Conservation (phyloP, 257 asterid species). For the Buddleja alternifolia region DNA sequence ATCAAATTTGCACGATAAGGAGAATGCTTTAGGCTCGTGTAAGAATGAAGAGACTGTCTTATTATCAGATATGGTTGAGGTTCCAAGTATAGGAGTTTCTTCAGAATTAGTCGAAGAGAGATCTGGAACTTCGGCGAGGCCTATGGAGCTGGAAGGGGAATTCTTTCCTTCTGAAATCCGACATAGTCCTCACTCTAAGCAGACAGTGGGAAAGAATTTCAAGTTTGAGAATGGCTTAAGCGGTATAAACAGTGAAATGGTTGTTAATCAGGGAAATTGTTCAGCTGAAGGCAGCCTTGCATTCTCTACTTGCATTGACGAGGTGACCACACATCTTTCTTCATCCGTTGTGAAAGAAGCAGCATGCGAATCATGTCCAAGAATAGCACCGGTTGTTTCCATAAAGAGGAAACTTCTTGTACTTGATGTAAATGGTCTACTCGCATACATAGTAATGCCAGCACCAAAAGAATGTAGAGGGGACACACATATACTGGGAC, state of each 20-base stretch:
- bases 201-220: conserved; percentile 20
- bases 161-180: conserved; percentile 24
- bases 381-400: conserved; percentile 26
- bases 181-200: conserved; percentile 12
- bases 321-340: conserved; percentile 23
- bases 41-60: conserved; percentile 14
- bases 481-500: conserved; percentile 50
- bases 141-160: conserved; percentile 30
- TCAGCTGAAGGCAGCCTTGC: conserved; percentile 33
- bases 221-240: conserved; percentile 18
- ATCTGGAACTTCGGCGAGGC: conserved; percentile 9
- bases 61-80: conserved; percentile 13
- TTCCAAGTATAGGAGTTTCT: conserved; percentile 15
- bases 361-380: conserved; percentile 27
- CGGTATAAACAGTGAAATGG: conserved; percentile 22
- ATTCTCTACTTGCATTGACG: conserved; percentile 23
- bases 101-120: conserved; percentile 26
- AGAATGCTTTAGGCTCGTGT: neutral
- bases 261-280: conserved; percentile 29
- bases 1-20: conserved; percentile 23
- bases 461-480: conserved; percentile 58
- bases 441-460: conserved; percentile 75
- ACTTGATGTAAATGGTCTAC: conserved; percentile 92
- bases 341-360: conserved; percentile 32
- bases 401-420: conserved; percentile 71